A percentile compares a stretch with the other conserved stretches of the same genome.
Evolutionary conservation across 768 basidiomycete genomes (phyloP).

Genomic region (Lentinula aciculospora): DNA sequence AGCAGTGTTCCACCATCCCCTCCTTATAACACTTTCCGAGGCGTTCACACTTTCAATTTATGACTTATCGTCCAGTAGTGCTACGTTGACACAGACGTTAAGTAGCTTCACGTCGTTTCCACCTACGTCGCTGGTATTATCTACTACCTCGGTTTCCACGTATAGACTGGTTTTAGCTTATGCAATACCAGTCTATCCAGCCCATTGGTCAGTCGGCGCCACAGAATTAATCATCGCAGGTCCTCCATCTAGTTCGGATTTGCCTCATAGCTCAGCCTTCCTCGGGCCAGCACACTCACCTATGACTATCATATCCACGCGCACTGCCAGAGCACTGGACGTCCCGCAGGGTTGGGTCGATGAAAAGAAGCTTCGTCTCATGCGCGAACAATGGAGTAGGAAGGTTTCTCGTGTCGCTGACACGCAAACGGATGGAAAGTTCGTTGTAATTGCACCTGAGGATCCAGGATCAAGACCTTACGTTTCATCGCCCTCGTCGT

Average conservation of each 20-base stretch:
- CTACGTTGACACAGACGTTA: conserved; percentile 59
- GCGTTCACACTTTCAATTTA: conserved; percentile 69
- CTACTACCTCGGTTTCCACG: conserved; percentile 45
- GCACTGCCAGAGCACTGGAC: conserved; percentile 65
- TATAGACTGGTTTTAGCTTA: conserved; percentile 77
- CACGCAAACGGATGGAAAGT: conserved; percentile 81
- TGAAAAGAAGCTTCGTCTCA: conserved; percentile 48
- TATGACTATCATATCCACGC: conserved; percentile 49
- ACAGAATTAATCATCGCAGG: conserved; percentile 69
- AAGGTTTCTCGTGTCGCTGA: conserved; percentile 68
- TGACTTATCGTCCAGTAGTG: conserved; percentile 49
- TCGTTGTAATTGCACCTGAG: conserved; percentile 71
- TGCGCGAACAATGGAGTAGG: conserved; percentile 76
- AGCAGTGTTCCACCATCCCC: conserved; percentile 73
- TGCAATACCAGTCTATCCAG: conserved; percentile 72
- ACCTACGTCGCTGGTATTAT: conserved; percentile 76
- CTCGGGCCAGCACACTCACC: conserved; percentile 18
- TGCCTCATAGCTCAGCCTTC: conserved; percentile 14
- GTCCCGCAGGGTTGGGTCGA: conserved; percentile 71
- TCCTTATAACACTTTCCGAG: conserved; percentile 67
- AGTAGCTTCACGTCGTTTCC: conserved; percentile 76
- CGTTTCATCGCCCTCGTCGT: conserved; percentile 1
- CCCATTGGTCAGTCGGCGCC: conserved; percentile 74
- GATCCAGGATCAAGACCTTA: conserved; percentile 18
- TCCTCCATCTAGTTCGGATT: conserved; percentile 10